phyloP scores from a whole-genome alignment of 805 yeast species.

The Candida boleticola region DNA sequence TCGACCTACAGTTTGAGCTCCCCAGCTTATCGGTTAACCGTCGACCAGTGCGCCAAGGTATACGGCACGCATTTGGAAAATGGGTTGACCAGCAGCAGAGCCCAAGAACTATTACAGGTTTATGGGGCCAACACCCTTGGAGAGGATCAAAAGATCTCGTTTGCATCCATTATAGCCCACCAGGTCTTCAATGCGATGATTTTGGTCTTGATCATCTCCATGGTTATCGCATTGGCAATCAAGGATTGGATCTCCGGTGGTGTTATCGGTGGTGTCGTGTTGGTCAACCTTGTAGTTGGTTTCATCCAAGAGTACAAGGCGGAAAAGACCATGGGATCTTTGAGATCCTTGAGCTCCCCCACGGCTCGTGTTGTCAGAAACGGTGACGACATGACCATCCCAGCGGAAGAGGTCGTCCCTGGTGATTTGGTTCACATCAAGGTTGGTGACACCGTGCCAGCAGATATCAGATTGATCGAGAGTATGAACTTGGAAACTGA shows the following conservation, averaged over 20 bases:
- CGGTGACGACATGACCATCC: conserved; percentile 22
- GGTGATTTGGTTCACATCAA: conserved; percentile 41
- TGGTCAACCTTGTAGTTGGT: conserved; percentile 47
- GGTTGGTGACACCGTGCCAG: conserved; percentile 45
- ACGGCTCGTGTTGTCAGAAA: conserved; percentile 45
- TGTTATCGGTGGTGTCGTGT: conserved; percentile 46
- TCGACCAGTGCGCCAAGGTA: conserved; percentile 32
- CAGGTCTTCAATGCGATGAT: conserved; percentile 41
- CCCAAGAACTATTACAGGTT: conserved; percentile 9
- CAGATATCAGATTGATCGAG: conserved; percentile 37
- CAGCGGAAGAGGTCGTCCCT: conserved; percentile 45
- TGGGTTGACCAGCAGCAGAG: conserved; percentile 42
- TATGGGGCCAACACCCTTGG: conserved; percentile 30
- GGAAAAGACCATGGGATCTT: conserved; percentile 50
- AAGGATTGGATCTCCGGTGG: conserved; percentile 42
- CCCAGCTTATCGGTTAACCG: conserved; percentile 31
- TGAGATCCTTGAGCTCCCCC: conserved; percentile 45
- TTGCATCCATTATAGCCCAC: conserved; percentile 30
- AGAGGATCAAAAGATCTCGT: conserved; percentile 26
- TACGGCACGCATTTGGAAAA: conserved; percentile 42
- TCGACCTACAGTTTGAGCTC: not conserved
- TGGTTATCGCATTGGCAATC: conserved; percentile 37
- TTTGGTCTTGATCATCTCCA: conserved; percentile 34
- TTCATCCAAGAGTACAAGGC: conserved; percentile 51
- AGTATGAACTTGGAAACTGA: conserved; percentile 40